A percentile compares a stretch with the other conserved stretches of the same genome.
Evolutionary conservation across 169 alveolate species (phyloP).

Genomic region (Theileria luwenshuni): DNA sequence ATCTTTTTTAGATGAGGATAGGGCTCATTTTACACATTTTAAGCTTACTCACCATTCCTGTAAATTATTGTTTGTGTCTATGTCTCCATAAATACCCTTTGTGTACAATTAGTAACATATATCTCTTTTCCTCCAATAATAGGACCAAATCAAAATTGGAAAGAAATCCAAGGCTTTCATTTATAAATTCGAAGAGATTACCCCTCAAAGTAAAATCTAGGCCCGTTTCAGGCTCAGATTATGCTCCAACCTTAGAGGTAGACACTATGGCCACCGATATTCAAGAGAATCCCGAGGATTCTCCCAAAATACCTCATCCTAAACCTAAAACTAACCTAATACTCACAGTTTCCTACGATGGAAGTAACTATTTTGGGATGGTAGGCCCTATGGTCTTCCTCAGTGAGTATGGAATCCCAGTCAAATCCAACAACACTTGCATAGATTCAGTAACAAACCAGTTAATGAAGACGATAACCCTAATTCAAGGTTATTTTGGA

Average conservation of each 20-base stretch:
- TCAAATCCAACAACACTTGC: background rate
- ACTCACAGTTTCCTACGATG: slow-evolving; percentile 71
- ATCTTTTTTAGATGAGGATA: background rate
- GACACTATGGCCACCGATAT: background rate
- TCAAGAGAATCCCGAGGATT: background rate
- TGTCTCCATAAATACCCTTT: background rate
- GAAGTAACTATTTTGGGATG: slow-evolving; percentile 71
- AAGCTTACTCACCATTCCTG: background rate
- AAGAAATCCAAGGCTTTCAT: background rate
- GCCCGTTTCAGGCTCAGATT: background rate
- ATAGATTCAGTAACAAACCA: slow-evolving; percentile 57
- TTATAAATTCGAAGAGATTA: background rate
- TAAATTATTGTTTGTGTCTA: background rate
- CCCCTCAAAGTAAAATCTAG: background rate
- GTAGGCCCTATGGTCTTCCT: slow-evolving; percentile 68
- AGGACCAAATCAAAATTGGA: background rate
- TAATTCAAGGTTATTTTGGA: slow-evolving; percentile 69
- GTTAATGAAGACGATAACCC: slow-evolving; percentile 61
- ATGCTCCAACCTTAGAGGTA: background rate
- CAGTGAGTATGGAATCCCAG: slow-evolving; percentile 10
- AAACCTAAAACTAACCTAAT: slow-evolving; percentile 66
- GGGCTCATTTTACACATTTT: background rate
- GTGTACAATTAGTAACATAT: background rate
- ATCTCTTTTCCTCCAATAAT: background rate
- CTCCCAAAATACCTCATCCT: background rate